Evolutionary conservation across 306 rosid genomes (phyloP), one percentile per base, ranked within the genome.

Genomic region (Quercus wislizeni): DNA sequence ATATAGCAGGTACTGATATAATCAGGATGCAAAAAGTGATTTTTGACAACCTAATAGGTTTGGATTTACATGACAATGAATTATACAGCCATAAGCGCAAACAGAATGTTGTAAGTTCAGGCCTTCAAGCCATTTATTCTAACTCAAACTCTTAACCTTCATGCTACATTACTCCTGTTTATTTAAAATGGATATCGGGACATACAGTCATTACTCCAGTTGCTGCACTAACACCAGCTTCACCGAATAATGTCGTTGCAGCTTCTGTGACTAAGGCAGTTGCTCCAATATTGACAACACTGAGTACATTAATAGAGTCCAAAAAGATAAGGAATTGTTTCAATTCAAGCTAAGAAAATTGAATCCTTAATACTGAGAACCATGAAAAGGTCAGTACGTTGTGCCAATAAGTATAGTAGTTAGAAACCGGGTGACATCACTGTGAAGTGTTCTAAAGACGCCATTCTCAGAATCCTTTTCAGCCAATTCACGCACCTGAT

Each of bases 141-240:
- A 75, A 78, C 54, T 46, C 54, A 74, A 73, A 63, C 62, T 13
- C 41, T 49, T 30, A 31, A 76, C 82, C 54, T 49, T 49, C 15
- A 65, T 27, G 19, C 43, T 59, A 70, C 14, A 69, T 62, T 79
- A 71, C 52, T 33, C 51, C 74, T 35, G 76, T 69, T 72, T 73
- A 61, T 69, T 64, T 78, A 55, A 72, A 20, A 43, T 70, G 78
- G 78, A 78, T 77, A 83, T 68, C 64, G 57, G 79, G 56, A 83
- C 97, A 85, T 91, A 96, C 98, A 56, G 99, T 96, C 99, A 96
- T 96, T 84, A 93, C 94, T 89, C 99, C 99, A 64, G 99, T 96
- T 73, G 98, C 99, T 61, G 99, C 99, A n/a, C 93, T 93, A 71
- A 96, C 86, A 82, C 99, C 99, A 74, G 98, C 98, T 90, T 96